A percentile compares a stretch with the other conserved stretches of the same genome.
These are phyloP conservation scores for Plasmodium cynomolgi DNA, from an alignment of 169 alveolate species.

Conservation along the genomic window DNA sequence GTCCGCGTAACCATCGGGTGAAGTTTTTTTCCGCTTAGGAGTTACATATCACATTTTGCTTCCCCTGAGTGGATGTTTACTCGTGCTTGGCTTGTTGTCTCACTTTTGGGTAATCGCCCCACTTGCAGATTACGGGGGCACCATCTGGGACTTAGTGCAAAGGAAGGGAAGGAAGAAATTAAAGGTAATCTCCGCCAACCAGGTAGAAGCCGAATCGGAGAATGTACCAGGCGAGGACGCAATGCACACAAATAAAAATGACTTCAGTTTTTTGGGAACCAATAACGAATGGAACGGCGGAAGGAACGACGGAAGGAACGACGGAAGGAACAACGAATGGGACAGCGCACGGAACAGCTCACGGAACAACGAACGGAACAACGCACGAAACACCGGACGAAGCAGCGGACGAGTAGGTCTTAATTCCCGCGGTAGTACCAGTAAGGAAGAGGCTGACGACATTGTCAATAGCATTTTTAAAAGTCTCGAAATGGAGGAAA, in stretches of 20 bases:
- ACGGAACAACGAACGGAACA: too few species aligned
- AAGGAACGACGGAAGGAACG: too few species aligned
- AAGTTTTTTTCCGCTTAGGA: neutral
- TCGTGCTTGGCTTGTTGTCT: neutral
- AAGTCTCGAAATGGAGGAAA: slow-evolving; percentile 6
- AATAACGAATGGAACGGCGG: slow-evolving; percentile 4
- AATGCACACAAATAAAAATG: neutral
- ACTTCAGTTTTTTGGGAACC: neutral
- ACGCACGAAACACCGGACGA: too few species aligned
- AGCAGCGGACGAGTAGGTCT: neutral
- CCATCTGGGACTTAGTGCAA: neutral
- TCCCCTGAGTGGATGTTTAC: neutral
- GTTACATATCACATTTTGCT: neutral
- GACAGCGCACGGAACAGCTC: too few species aligned
- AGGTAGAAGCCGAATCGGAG: neutral
- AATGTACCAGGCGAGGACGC: neutral
- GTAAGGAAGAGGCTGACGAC: slow-evolving; percentile 7
- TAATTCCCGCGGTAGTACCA: neutral
- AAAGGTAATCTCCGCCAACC: neutral
- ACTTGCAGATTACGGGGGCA: neutral
- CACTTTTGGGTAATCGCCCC: neutral
- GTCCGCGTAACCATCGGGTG: neutral
- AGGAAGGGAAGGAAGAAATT: neutral
- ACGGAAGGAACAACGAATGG: too few species aligned
- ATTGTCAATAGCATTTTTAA: slow-evolving; percentile 18